Evolutionary conservation across 805 yeast species (phyloP).

Genomic region (Geotrichum ghanense): DNA sequence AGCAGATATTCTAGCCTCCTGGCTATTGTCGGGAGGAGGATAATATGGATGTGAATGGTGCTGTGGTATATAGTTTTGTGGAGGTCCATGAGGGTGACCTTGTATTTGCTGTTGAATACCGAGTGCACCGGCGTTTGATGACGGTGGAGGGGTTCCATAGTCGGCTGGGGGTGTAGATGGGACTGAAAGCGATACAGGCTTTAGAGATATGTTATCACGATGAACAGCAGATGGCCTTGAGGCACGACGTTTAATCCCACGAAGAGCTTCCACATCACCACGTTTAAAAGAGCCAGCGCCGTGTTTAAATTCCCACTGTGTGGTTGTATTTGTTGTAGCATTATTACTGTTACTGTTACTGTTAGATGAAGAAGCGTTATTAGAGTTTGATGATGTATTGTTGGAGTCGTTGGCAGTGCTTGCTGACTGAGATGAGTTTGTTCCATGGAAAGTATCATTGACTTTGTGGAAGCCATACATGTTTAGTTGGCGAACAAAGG

Average conservation of each 20-base stretch:
- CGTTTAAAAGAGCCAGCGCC: slow-evolving; percentile 52
- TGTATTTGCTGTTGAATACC: neutral
- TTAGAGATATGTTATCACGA: slow-evolving; percentile 16
- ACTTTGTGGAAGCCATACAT: slow-evolving; percentile 93
- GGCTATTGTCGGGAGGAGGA: neutral
- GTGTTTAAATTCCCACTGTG: slow-evolving; percentile 80
- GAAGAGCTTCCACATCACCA: slow-evolving; percentile 66
- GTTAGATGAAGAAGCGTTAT: neutral
- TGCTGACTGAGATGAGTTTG: slow-evolving; percentile 1
- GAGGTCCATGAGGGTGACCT: neutral
- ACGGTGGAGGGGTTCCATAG: neutral
- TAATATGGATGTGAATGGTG: slow-evolving; percentile 2
- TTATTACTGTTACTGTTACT: neutral
- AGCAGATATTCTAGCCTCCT: neutral
- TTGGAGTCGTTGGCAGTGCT: neutral
- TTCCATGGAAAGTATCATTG: slow-evolving; percentile 25
- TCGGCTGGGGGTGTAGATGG: slow-evolving; percentile 15
- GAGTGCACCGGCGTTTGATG: neutral
- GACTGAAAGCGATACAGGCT: slow-evolving; percentile 18
- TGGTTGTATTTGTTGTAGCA: neutral
- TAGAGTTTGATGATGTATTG: neutral
- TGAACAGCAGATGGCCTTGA: slow-evolving; percentile 28
- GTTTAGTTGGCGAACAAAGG: slow-evolving; percentile 87
- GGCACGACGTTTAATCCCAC: slow-evolving; percentile 70
- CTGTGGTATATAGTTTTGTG: slow-evolving; percentile 2